Conservation (phyloP, 2,329 filamentous ascomycete genomes). For the Aureobasidium sp. region DNA sequence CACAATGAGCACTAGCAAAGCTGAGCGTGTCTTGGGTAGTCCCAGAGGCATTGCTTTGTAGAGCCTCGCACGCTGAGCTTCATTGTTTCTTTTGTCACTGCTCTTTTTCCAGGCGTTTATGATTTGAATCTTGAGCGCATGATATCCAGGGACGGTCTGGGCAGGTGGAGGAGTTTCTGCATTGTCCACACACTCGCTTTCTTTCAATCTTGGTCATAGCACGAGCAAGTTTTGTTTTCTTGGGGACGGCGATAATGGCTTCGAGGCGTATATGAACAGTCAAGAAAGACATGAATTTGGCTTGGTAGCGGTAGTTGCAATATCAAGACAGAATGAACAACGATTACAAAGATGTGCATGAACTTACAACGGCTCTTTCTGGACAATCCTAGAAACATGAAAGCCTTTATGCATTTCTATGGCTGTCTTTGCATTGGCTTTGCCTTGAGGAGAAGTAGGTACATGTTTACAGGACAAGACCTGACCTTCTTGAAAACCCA, state of each 20-base stretch:
- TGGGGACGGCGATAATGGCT: not conserved
- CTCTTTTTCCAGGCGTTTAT: not conserved
- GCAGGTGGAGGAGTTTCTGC: not conserved
- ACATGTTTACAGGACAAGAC: no score
- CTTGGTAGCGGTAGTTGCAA: not conserved
- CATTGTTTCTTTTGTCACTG: not conserved
- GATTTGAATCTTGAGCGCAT: not conserved
- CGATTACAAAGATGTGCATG: no score
- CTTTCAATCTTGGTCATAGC: not conserved
- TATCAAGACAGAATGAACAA: not conserved
- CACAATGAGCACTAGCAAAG: conserved; percentile 7
- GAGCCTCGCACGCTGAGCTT: not conserved
- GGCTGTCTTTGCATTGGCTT: no score
- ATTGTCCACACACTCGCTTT: not conserved
- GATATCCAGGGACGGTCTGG: conserved; percentile 1
- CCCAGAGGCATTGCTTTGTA: conserved; percentile 10
- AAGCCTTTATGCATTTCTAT: no score
- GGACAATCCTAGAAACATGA: no score
- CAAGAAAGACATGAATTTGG: not conserved
- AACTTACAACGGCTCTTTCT: no score
- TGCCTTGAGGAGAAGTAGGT: no score
- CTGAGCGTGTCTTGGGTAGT: conserved; percentile 10
- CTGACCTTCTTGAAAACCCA: no score
- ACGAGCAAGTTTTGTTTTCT: not conserved
- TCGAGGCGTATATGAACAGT: not conserved